Evolutionary conservation across 2,329 filamentous ascomycete genomes (phyloP), one percentile per base, ranked within the genome.

Genomic region (Sordariomycetes sp.): DNA sequence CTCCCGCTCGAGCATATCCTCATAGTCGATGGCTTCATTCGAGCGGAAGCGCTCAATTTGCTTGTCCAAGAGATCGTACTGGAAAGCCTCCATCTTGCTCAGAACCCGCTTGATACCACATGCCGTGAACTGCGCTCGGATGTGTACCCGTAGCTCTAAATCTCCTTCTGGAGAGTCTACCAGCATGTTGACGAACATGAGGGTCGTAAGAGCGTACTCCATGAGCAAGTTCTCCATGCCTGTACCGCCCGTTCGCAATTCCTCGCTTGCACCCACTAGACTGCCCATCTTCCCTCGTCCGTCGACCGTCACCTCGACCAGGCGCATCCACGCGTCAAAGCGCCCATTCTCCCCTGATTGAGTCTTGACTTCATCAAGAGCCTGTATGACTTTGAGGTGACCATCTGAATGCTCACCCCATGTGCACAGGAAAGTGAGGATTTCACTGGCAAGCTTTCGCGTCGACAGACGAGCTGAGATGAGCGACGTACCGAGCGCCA

Each of bases 251-350:
- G 85, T 94, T 46, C 92, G 82, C 39, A 94, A 81, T 63, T 98
- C 92, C 50, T 96, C 92, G 51, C 87, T 95, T 21, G 92, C 92
- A 44, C 92, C 92, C 19, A 98, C 92, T 47, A 96, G 68, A 63
- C 88, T 95, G 48, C 92, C 92, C 87, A 98, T 95, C 71, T 96
- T 98, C 48, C 92, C 92, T 51, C 92, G 82, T 25, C 92, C 92
- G 58, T 96, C 92, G 43, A 95, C 79, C 2, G 90, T 96, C 47
- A 96, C 90, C 61, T 96, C 92, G 27, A 96, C 90, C 39, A 95
- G 82, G 39, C 92, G 86, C 86, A 98, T 94, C 92, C 92, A 98
- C 24, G 88, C 81, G 58, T 98, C 92, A 51, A 98, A 98, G 2
- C 92, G 79, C 25, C 92, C 90, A 60, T 93, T 95, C 57, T 96